Conservation (phyloP, 148 eudicot species). For the Amaranthus cruentus region DNA sequence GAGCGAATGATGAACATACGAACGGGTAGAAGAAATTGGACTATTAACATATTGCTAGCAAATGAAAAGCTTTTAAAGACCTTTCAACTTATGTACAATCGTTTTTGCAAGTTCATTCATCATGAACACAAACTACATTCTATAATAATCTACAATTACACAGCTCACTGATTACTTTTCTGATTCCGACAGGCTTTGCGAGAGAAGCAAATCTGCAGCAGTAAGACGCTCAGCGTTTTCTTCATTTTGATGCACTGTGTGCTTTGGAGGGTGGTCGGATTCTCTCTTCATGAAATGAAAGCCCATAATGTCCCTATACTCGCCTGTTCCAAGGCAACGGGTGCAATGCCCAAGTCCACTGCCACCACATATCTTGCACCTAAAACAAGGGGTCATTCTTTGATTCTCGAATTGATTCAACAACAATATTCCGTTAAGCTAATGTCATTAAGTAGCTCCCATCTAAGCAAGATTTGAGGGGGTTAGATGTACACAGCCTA, state of each 20-base stretch:
- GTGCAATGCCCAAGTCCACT: conserved; percentile 76
- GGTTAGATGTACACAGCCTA: no score
- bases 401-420: neutral
- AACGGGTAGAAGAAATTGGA: neutral
- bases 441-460: no score
- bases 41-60: neutral
- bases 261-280: conserved; percentile 14
- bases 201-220: conserved; percentile 40
- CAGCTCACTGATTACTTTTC: neutral
- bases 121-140: neutral
- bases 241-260: conserved; percentile 9
- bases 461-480: no score
- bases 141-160: neutral
- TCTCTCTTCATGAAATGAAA: conserved; percentile 72
- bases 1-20: no score
- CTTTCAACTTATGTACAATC: neutral
- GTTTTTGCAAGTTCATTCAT: neutral
- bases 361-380: conserved; percentile 88
- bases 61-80: neutral
- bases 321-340: conserved; percentile 88
- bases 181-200: conserved; percentile 24
- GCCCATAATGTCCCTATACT: conserved; percentile 67
- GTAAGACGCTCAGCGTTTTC: conserved; percentile 27
- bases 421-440: no score
- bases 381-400: conserved; percentile 17